phyloP scores from a whole-genome alignment of 2,329 filamentous ascomycete species.

The Arthrobotrys megalospora region DNA sequence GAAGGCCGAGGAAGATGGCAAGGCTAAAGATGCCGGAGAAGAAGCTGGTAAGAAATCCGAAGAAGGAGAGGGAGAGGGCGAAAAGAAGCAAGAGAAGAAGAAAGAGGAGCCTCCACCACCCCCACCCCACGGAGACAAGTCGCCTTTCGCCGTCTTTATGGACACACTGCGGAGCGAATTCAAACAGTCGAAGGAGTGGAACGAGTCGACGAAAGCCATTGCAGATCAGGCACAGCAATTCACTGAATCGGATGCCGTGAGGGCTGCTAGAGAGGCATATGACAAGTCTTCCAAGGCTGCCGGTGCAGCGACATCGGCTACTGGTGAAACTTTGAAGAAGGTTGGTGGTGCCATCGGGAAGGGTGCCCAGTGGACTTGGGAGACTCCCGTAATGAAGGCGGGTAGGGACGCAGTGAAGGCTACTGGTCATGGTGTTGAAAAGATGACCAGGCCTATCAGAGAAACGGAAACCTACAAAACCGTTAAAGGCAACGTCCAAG shows the following conservation, averaged over 20 bases:
- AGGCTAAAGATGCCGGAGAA: conserved; percentile 65
- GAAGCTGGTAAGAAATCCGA: conserved; percentile 69
- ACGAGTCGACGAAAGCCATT: conserved; percentile 96
- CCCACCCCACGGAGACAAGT: conserved; percentile 98
- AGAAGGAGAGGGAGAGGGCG: conserved; percentile 69
- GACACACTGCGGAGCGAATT: conserved; percentile 96
- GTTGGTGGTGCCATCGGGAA: conserved; percentile 91
- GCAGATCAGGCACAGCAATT: conserved; percentile 91
- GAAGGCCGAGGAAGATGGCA: conserved; percentile 51
- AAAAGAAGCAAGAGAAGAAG: conserved; percentile 70
- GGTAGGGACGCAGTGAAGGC: conserved; percentile 87
- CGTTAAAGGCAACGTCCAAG: conserved; percentile 78
- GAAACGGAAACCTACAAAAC: conserved; percentile 94
- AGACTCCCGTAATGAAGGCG: conserved; percentile 92
- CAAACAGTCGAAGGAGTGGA: conserved; percentile 98
- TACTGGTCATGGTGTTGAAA: conserved; percentile 89
- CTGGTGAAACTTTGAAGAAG: conserved; percentile 83
- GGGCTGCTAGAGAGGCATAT: conserved; percentile 87
- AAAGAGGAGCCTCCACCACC: conserved; percentile 81
- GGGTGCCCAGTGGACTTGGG: conserved; percentile 96
- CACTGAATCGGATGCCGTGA: conserved; percentile 90
- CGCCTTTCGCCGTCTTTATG: conserved; percentile 98
- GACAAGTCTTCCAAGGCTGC: conserved; percentile 77
- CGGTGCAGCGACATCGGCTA: conserved; percentile 83
- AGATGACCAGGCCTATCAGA: conserved; percentile 92